Evolutionary conservation across 2,329 filamentous ascomycete species (phyloP).

Genomic region (Cytospora schulzeri): DNA sequence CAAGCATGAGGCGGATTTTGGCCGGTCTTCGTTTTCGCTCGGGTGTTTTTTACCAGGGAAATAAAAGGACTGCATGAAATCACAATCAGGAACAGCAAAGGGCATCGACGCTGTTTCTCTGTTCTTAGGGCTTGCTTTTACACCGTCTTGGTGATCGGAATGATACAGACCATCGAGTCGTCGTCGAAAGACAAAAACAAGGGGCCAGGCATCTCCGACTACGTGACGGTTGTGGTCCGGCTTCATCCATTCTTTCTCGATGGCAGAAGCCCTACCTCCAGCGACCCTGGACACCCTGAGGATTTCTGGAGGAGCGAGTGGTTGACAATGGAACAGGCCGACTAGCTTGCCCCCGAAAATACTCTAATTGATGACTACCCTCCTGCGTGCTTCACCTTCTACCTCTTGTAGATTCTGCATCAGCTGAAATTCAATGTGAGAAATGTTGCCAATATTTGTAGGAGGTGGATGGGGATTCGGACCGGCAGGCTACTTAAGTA

Average conservation of each 20-base stretch:
- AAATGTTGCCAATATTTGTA: not conserved
- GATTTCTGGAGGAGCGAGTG: not conserved
- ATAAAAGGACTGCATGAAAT: constrained; percentile 50
- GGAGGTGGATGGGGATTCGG: too few species aligned
- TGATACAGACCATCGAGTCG: constrained; percentile 42
- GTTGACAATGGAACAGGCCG: not conserved
- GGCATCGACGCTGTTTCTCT: constrained; percentile 40
- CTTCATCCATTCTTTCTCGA: not conserved
- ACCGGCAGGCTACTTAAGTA: constrained; percentile 13
- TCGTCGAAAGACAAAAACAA: constrained; percentile 28
- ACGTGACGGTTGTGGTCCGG: constrained; percentile 9
- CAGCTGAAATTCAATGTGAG: not conserved
- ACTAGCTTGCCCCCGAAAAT: not conserved
- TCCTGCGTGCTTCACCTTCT: not conserved
- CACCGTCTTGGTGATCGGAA: constrained; percentile 51
- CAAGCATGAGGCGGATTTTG: constrained; percentile 27
- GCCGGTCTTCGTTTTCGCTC: constrained; percentile 46
- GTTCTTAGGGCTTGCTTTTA: constrained; percentile 47
- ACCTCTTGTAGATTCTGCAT: not conserved
- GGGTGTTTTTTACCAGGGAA: constrained; percentile 50
- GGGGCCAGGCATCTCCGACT: not conserved
- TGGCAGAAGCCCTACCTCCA: not conserved
- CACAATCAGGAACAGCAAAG: constrained; percentile 26
- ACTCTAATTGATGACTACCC: not conserved
- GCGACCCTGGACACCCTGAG: not conserved